phyloP scores from a whole-genome alignment of 352 stramenopile species.

The Globisporangium rhizosaccharum region DNA sequence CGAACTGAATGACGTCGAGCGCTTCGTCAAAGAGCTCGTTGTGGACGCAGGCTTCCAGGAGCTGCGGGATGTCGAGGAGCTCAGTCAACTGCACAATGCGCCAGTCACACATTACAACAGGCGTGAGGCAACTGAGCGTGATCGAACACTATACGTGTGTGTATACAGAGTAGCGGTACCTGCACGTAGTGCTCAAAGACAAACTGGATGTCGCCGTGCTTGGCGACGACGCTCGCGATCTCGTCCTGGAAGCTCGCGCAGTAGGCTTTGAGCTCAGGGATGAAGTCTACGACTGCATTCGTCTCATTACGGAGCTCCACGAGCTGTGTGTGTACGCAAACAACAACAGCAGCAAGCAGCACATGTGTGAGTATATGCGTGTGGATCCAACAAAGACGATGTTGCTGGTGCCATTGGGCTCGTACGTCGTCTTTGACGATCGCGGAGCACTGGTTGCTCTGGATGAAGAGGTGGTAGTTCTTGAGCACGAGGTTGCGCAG shows the following conservation, averaged over 20 bases:
- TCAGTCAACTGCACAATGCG: constrained; percentile 83
- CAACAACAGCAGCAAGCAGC: neutral
- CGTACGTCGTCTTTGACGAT: constrained; percentile 76
- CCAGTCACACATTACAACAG: neutral
- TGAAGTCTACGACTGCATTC: constrained; percentile 29
- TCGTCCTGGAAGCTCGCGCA: constrained; percentile 52
- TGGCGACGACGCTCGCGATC: constrained; percentile 46
- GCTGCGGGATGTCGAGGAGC: constrained; percentile 95
- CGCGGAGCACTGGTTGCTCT: constrained; percentile 83
- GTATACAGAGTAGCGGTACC: constrained; percentile 15
- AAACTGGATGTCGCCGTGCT: constrained; percentile 83
- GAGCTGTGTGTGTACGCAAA: constrained; percentile 21
- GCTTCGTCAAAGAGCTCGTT: constrained; percentile 96
- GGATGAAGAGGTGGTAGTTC: constrained; percentile 90
- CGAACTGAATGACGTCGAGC: constrained; percentile 94
- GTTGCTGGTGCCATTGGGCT: neutral
- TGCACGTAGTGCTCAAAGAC: constrained; percentile 88
- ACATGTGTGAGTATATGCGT: neutral
- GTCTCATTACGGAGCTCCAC: constrained; percentile 69
- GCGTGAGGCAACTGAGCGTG: neutral
- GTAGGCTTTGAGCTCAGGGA: constrained; percentile 55
- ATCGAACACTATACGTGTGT: neutral
- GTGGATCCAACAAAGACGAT: neutral
- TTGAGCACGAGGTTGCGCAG: constrained; percentile 77
- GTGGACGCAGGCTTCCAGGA: constrained; percentile 96